These are phyloP conservation scores for Quercus phellos DNA, from an alignment of 331 rosid genomes.

Conservation along the genomic window DNA sequence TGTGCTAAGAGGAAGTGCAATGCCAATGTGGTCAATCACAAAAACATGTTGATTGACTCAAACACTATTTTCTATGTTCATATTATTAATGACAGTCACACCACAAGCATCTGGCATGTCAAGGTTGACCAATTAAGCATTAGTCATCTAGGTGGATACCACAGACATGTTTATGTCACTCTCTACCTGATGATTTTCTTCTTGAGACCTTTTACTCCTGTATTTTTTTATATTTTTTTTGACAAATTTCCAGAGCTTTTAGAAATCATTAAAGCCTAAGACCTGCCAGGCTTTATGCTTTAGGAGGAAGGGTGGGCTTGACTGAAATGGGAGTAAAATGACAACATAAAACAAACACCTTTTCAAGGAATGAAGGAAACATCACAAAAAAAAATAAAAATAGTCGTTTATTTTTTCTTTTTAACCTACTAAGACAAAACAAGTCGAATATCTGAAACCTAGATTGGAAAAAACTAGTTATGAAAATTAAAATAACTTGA, in stretches of 20 bases:
- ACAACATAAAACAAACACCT: not conserved
- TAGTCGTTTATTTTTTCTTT: not conserved
- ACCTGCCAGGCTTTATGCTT: not conserved
- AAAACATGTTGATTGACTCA: no score
- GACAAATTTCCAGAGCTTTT: not conserved
- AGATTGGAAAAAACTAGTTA: not conserved
- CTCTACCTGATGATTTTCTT: not conserved
- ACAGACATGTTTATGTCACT: not conserved
- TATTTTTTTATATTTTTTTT: no score
- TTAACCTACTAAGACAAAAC: not conserved
- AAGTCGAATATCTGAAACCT: conserved; percentile 3
- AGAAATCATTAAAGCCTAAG: not conserved
- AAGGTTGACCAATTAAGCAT: not conserved
- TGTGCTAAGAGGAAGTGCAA: no score
- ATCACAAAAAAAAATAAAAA: not conserved
- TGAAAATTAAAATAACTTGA: not conserved
- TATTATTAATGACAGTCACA: not conserved
- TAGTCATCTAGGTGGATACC: not conserved
- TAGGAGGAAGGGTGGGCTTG: not conserved
- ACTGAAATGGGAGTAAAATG: not conserved
- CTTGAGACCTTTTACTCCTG: no score
- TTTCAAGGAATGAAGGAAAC: not conserved
- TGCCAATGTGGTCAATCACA: no score
- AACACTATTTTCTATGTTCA: conserved; percentile 2
- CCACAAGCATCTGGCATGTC: not conserved